Percentiles rank a stretch among this genome's conserved stretches.
Conservation (phyloP, 495 filamentous ascomycete genomes). For the Penicillium soppii region DNA sequence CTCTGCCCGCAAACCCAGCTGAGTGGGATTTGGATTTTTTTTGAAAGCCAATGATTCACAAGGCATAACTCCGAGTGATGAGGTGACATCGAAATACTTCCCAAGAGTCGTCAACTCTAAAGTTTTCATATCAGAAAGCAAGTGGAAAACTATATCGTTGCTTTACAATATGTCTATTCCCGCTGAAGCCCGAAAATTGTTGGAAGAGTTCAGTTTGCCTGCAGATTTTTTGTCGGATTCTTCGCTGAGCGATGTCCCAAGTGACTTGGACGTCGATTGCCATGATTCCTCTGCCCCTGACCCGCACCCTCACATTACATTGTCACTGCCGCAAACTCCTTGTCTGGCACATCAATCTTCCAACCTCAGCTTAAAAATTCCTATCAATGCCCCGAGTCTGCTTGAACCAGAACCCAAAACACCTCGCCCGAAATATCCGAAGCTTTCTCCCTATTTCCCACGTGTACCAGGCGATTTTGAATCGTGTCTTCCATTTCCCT, state of each 20-base stretch:
- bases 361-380: constrained; percentile 1
- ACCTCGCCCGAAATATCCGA: constrained; percentile 23
- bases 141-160: background rate
- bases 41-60: constrained; percentile 42
- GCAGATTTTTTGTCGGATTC: constrained; percentile 32
- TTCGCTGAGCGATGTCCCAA: constrained; percentile 31
- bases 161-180: constrained; percentile 6
- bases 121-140: background rate
- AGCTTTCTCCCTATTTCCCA: constrained; percentile 50
- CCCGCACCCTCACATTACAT: background rate
- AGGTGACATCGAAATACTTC: constrained; percentile 47
- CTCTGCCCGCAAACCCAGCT: constrained; percentile 15
- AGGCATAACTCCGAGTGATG: constrained; percentile 36
- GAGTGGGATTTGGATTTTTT: constrained; percentile 43
- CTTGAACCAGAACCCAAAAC: constrained; percentile 9
- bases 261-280: constrained; percentile 20
- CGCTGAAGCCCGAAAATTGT: constrained; percentile 10
- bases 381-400: constrained; percentile 1
- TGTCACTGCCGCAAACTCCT: background rate
- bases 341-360: background rate
- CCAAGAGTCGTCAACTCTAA: background rate
- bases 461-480: constrained; percentile 43
- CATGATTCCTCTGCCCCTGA: constrained; percentile 4
- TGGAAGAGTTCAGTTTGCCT: constrained; percentile 14
- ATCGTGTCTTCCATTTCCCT: constrained; percentile 70